Evolutionary conservation across 2,329 filamentous ascomycete species (phyloP), one percentile per base, ranked within the genome.

Genomic region (Nemania bipapillata): DNA sequence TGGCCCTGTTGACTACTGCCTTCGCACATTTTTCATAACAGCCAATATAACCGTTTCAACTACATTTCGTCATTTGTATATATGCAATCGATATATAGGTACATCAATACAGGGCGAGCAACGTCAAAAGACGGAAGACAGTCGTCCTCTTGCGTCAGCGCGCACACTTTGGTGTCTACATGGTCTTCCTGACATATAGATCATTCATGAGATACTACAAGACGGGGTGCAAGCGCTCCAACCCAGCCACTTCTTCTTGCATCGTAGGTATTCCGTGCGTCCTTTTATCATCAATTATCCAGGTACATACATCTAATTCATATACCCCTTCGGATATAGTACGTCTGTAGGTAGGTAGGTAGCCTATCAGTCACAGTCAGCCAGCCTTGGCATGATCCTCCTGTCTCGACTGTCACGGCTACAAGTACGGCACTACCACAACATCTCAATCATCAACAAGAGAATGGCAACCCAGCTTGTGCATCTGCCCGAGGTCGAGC

Each of bases 401-500:
- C n/a, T n/a, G 45, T 55, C 70, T 45, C 69, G 68, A 30, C 60
- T 64, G 32, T 56, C 47, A n/a, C n/a, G n/a, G 30, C 9, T 9
- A 9, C 30, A 32, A 32, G 4, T 32, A 32, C 30, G 30, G 53
- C 47, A 55, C 17, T 70, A n/a, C 74, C 45, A 45, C 22, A 49
- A 15, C 54, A 50, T 61, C 30, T 17, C 50, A 20, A 77, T 65
- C 37, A 76, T 64, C 26, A 72, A 15, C 76, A 77, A 71, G 62
- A 84, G 72, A 30, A 92, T 92, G 90, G 85, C 88, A 65, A 81
- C 84, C 40, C 84, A 87, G 70, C 84, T 94, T 6, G 85, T 87
- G 30, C 79, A 86, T 20, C 85, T 98, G 15, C 89, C 90, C 4
- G 89, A 91, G 69, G 87, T 97, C 58, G 90, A 95, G 80, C 89